phyloP scores from a whole-genome alignment of 1,284 basidiomycete genomes.

The Trametes polyzona region DNA sequence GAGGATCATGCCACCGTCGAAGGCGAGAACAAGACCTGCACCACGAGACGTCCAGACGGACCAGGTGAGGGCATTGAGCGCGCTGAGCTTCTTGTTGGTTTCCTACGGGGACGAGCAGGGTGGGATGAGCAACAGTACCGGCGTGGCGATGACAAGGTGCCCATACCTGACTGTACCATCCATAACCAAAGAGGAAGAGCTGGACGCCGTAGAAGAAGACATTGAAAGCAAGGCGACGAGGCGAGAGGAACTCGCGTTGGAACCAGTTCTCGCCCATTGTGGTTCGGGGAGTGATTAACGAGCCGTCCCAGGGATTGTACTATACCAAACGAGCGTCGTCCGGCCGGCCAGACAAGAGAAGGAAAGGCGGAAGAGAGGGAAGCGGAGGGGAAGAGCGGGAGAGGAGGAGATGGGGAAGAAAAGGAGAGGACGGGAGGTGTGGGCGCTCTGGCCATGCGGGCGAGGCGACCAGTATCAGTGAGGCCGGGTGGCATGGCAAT shows the following conservation, averaged over 20 bases:
- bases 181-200: slow-evolving; percentile 71
- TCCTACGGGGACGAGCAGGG: slow-evolving; percentile 44
- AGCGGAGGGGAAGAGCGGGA: slow-evolving; percentile 23
- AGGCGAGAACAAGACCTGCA: slow-evolving; percentile 84
- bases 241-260: slow-evolving; percentile 65
- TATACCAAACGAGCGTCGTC: slow-evolving; percentile 40
- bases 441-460: slow-evolving; percentile 12
- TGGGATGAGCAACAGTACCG: not conserved
- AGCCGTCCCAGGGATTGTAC: slow-evolving; percentile 30
- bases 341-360: slow-evolving; percentile 57
- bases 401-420: slow-evolving; percentile 24
- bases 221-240: slow-evolving; percentile 71
- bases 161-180: slow-evolving; percentile 78
- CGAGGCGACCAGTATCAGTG: slow-evolving; percentile 16
- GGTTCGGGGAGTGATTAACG: slow-evolving; percentile 30
- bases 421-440: slow-evolving; percentile 18
- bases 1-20: slow-evolving; percentile 81
- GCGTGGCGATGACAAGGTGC: not conserved
- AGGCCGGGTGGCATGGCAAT: slow-evolving; percentile 26
- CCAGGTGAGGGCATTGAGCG: slow-evolving; percentile 75
- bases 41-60: slow-evolving; percentile 89
- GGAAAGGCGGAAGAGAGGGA: slow-evolving; percentile 31
- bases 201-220: slow-evolving; percentile 79
- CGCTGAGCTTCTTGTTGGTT: slow-evolving; percentile 64
- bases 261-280: slow-evolving; percentile 72